Conservation (phyloP, 352 stramenopile species). For the Phytophthora crassamura region DNA sequence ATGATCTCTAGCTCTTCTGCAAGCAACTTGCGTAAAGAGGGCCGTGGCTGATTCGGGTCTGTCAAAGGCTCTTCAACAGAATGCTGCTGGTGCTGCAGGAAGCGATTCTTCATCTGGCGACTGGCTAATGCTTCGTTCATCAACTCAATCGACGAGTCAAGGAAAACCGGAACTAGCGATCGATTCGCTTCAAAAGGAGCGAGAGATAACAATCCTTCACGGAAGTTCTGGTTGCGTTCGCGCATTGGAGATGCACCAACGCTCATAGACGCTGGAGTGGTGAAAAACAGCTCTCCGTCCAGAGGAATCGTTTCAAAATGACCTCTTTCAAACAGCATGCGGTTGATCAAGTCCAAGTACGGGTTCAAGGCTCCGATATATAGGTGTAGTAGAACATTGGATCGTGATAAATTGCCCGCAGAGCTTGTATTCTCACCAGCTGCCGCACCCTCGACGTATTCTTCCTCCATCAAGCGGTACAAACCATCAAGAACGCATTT, state of each 20-base stretch:
- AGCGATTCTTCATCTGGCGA: constrained; percentile 72
- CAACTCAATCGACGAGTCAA: constrained; percentile 36
- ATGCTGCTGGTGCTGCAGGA: constrained; percentile 47
- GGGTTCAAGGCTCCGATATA: constrained; percentile 53
- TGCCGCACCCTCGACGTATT: constrained; percentile 45
- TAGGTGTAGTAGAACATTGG: constrained; percentile 52
- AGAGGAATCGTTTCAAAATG: constrained; percentile 49
- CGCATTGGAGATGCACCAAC: constrained; percentile 22
- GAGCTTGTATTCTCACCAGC: constrained; percentile 1
- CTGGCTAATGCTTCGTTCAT: constrained; percentile 63
- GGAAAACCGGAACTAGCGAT: constrained; percentile 51
- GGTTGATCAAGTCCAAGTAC: constrained; percentile 60
- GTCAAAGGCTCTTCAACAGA: neutral
- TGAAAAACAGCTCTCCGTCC: constrained; percentile 66
- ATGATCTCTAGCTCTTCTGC: constrained; percentile 22
- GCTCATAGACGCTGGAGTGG: constrained; percentile 18
- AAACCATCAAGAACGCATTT: constrained; percentile 53
- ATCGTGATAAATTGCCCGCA: constrained; percentile 36
- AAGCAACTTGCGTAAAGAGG: constrained; percentile 23
- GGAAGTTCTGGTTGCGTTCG: constrained; percentile 45
- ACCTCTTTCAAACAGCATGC: constrained; percentile 55
- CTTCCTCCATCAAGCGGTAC: constrained; percentile 49
- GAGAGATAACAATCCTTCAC: constrained; percentile 42
- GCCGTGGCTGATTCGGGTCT: neutral
- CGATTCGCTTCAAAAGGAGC: constrained; percentile 54